Evolutionary conservation across 192 early-diverging fungal species (phyloP), one percentile per base, ranked within the genome.

Genomic region (Cetraspora pellucida): DNA sequence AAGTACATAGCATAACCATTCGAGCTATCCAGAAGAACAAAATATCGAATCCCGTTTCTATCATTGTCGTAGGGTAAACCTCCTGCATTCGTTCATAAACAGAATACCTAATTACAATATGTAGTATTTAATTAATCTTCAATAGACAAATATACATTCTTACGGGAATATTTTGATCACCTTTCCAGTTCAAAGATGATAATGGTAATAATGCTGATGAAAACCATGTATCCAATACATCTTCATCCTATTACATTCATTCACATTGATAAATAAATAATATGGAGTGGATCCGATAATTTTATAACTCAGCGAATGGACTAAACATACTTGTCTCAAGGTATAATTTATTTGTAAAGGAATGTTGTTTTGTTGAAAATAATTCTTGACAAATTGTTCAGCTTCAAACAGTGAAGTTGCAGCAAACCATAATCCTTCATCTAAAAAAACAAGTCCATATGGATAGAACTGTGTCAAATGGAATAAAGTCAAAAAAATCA

Each of bases 141-240:
- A 37, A 37, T 37, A 37, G 37, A 37, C 37, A 37, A 37, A 37
- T 37, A 1, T 37, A 37, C 7, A 6, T 23, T 57, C 72, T 66
- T 79, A 84, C 74, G 23, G 81, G 82, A 77, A 81, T 65, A 63
- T 70, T 14, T 19, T 71, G 31, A 16, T 59, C 23, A 44, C 81
- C 82, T 31, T 81, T 83, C 85, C 83, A 85, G 28, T 80, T 81
- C 21, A 92, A 83, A 21, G 85, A 85, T 10, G 96, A 92, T 43
- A 99, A 85, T 9, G 97, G 97, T 85, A 97, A 88, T 27, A 99
- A 86, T 8, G 89, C 96, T 19, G 96, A 94, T 16, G 96, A 98
- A 76, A 99, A 99, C 96, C 97, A 99, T 3, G 97, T 99, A 79
- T 99, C 97, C 21, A 99, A 80, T 21, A 99, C 97, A 80, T 99